phyloP scores from a whole-genome alignment of 2,329 filamentous ascomycete genomes.

The Cytospora piceicola region DNA sequence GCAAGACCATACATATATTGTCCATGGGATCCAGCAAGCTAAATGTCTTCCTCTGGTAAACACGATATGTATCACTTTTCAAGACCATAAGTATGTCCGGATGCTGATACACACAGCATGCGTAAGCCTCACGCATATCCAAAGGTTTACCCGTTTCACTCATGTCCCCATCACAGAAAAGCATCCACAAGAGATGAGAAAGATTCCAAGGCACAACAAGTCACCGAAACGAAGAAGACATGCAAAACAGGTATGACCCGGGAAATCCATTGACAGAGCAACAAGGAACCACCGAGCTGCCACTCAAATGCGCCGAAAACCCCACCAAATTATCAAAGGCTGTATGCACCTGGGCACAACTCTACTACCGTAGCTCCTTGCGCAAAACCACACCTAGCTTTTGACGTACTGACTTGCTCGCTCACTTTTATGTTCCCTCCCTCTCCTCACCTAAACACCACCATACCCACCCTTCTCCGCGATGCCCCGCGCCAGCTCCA shows the following conservation, averaged over 20 bases:
- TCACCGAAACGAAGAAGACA: not conserved
- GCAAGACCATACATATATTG: not conserved
- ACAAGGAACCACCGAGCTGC: not conserved
- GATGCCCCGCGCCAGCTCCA: conserved; percentile 26
- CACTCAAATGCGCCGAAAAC: not conserved
- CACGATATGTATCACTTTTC: not conserved
- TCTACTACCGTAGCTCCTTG: not conserved
- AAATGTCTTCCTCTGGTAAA: not conserved
- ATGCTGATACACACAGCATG: not conserved
- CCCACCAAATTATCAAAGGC: not conserved
- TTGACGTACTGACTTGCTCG: not conserved
- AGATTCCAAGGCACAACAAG: not conserved
- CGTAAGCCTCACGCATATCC: not conserved
- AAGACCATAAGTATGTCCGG: not conserved
- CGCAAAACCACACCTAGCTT: not conserved
- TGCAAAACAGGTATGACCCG: not conserved
- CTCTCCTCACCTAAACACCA: not conserved
- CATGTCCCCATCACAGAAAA: not conserved
- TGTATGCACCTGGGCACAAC: not conserved
- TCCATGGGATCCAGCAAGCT: not conserved
- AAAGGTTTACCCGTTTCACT: not conserved
- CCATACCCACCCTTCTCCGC: conserved; percentile 26
- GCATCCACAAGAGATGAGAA: not conserved
- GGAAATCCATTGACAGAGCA: not conserved
- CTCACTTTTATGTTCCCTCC: not conserved